Base-by-base conservation (phyloP, 148 eudicot species). In the Vaccinium macrocarpon region DNA sequence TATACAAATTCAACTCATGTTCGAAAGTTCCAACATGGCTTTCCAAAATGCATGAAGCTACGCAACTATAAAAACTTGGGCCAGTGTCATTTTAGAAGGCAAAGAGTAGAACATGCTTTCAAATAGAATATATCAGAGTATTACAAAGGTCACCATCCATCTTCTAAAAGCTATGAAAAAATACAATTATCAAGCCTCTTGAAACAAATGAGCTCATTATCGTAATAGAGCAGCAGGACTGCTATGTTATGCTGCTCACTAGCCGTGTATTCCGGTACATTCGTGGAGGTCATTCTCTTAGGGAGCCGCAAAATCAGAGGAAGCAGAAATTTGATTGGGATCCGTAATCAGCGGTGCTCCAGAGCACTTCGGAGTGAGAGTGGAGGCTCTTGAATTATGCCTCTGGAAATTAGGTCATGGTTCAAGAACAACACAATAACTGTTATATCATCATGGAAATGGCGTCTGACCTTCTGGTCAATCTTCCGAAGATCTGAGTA, bases 361-460 rank as follows among this genome's bases (percentile, higher is more conserved):
- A 93, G 81, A 84, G 92, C 89, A 84, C 92, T 86, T 80, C 92
- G 93, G 59, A 93, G 70, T 16, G 94, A 93, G 79, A 93, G 15
- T 11, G 87, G 90, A 86, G 90, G 89, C 78, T 85, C 90, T 73
- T 88, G 92, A 53, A 81, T 89, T 23, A 38, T 32, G 83, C 96
- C 91, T 88, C 89, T 88, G 10, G 89, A 85, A 82, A 93, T 87
- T 79, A 88, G 88, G 84, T 93, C 96, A 82, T 93, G 96, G 88
- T 93, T 91, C 52, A 93, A 79, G 89, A 92, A 93, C 85, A 93
- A 89, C 66, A 93, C 92, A 71, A 93, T 86, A 23, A 93, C 97
- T 23, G 93, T 86, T 83, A 93, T 93, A 84, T 93, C 97, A 57
- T 93, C 97, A 73, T 93, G 97, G 81, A 93, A 93, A 93, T 93